Conservation (phyloP, 371 early-diverging fungal genomes). For the Mucor circinelloides region DNA sequence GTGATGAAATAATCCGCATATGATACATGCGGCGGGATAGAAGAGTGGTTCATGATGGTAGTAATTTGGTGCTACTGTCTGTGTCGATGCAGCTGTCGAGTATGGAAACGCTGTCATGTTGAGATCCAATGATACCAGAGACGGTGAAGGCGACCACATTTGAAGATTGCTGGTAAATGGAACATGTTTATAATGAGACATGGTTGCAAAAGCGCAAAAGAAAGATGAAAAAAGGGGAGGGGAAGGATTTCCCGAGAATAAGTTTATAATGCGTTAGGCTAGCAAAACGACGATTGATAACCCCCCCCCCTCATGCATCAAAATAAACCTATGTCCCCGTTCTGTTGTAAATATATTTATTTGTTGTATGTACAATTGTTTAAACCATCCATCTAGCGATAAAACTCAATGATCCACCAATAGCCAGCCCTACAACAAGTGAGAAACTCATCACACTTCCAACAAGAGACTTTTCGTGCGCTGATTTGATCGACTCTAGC, state of each 20-base stretch:
- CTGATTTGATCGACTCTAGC: slow-evolving; percentile 37
- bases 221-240: neutral
- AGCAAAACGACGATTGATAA: neutral
- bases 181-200: slow-evolving; percentile 1
- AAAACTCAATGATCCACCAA: slow-evolving; percentile 69
- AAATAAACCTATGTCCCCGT: neutral
- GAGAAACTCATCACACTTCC: slow-evolving; percentile 75
- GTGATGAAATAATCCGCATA: slow-evolving; percentile 18
- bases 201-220: neutral
- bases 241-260: slow-evolving; percentile 1
- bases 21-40: slow-evolving; percentile 18
- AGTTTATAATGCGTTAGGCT: neutral
- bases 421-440: slow-evolving; percentile 69
- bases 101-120: neutral
- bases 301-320: neutral
- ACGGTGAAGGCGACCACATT: slow-evolving; percentile 21
- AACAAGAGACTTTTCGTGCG: slow-evolving; percentile 52
- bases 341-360: slow-evolving; percentile 16
- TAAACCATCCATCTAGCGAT: slow-evolving; percentile 53
- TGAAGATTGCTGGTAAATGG: slow-evolving; percentile 8
- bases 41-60: slow-evolving; percentile 18
- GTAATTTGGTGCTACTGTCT: neutral
- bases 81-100: neutral
- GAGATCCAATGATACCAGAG: neutral
- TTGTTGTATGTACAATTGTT: neutral